Percentiles rank a stretch among this genome's conserved stretches.
phyloP scores from a whole-genome alignment of 768 basidiomycete species.

The Cyclocybe aegerita region DNA sequence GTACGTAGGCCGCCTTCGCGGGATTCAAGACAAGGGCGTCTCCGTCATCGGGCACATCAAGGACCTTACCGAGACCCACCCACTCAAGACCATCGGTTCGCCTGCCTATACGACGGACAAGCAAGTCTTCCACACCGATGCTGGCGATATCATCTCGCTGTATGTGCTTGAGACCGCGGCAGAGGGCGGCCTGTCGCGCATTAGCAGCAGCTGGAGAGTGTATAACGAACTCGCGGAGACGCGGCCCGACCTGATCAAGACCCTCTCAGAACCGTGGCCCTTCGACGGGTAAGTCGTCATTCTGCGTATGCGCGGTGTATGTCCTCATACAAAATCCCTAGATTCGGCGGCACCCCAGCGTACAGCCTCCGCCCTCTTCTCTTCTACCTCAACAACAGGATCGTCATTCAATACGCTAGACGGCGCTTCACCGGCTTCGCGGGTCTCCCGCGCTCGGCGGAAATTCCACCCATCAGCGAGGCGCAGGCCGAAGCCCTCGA shows the following conservation, averaged over 20 bases:
- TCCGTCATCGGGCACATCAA: slow-evolving; percentile 44
- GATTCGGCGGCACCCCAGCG: slow-evolving; percentile 36
- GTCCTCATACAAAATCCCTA: slow-evolving; percentile 9
- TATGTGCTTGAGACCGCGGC: slow-evolving; percentile 40
- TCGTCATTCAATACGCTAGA: slow-evolving; percentile 47
- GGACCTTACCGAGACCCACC: slow-evolving; percentile 38
- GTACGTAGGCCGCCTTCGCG: slow-evolving; percentile 16
- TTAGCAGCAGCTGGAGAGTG: slow-evolving; percentile 43
- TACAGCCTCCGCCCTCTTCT: slow-evolving; percentile 38
- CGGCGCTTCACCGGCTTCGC: slow-evolving; percentile 42
- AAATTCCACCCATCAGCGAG: slow-evolving; percentile 46
- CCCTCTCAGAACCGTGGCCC: slow-evolving; percentile 41
- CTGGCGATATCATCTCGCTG: slow-evolving; percentile 42
- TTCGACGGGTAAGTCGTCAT: slow-evolving; percentile 33
- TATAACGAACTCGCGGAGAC: slow-evolving; percentile 49
- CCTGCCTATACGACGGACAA: slow-evolving; percentile 49
- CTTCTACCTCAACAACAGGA: slow-evolving; percentile 35
- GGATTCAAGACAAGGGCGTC: slow-evolving; percentile 26
- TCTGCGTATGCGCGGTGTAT: not conserved
- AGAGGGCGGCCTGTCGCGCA: slow-evolving; percentile 43
- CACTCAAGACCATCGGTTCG: slow-evolving; percentile 35
- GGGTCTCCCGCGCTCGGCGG: slow-evolving; percentile 29
- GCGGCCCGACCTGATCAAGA: slow-evolving; percentile 43
- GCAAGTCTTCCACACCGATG: slow-evolving; percentile 51
- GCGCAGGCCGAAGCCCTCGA: slow-evolving; percentile 51